Conservation (phyloP, 805 yeast genomes). For the Metschnikowia gelsemii region DNA sequence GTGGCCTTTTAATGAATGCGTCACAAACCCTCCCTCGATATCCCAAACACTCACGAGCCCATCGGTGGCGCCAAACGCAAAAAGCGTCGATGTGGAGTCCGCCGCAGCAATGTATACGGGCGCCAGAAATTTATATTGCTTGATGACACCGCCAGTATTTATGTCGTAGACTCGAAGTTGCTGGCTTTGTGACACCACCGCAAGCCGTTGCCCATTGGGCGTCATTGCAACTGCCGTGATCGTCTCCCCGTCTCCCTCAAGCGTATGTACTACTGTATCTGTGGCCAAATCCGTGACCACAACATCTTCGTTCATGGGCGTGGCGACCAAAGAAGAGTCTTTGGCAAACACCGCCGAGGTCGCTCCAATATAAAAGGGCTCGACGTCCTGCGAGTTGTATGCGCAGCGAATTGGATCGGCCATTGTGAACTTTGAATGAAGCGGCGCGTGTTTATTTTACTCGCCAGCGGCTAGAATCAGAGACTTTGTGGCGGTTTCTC, state of each 20-base stretch:
- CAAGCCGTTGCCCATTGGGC: conserved; percentile 69
- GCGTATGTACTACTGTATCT: conserved; percentile 53
- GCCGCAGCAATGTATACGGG: conserved; percentile 78
- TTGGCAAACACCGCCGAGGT: conserved; percentile 66
- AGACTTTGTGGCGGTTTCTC: not conserved
- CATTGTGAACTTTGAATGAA: conserved; percentile 6
- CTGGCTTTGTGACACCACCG: conserved; percentile 79
- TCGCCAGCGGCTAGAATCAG: not conserved
- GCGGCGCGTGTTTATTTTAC: not conserved
- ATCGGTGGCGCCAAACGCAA: conserved; percentile 95
- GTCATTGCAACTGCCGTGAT: conserved; percentile 75
- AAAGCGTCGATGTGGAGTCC: conserved; percentile 78
- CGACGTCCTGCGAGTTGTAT: conserved; percentile 41
- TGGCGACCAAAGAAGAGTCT: conserved; percentile 66
- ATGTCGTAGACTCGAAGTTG: conserved; percentile 66
- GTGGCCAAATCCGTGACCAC: conserved; percentile 63
- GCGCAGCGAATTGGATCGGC: conserved; percentile 21
- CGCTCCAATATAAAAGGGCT: conserved; percentile 87
- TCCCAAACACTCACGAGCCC: conserved; percentile 93
- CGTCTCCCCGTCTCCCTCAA: conserved; percentile 83
- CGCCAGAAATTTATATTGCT: conserved; percentile 62
- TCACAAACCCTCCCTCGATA: conserved; percentile 78
- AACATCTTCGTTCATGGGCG: conserved; percentile 77
- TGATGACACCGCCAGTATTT: conserved; percentile 39
- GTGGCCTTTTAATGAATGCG: conserved; percentile 92